Conservation (phyloP, 2,329 filamentous ascomycete genomes). For the Cercospora berteroae region DNA sequence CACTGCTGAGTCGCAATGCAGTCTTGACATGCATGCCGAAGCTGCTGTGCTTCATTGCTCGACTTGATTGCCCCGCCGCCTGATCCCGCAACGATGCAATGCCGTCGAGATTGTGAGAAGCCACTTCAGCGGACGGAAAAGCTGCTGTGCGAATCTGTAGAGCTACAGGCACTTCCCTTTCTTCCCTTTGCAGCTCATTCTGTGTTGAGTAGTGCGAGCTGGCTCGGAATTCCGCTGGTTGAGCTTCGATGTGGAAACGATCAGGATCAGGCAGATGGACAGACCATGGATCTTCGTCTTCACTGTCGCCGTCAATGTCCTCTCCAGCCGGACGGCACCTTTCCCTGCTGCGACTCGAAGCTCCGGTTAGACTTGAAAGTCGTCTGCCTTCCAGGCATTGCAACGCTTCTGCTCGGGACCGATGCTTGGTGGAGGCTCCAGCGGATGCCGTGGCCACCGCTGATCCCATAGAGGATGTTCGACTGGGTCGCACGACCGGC, state of each 20-base stretch:
- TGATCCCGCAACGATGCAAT: background rate
- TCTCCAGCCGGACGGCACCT: background rate
- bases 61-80: background rate
- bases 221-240: background rate
- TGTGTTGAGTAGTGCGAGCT: background rate
- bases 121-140: background rate
- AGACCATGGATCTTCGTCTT: slow-evolving; percentile 7
- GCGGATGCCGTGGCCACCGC: background rate
- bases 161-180: background rate
- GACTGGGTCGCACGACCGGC: background rate
- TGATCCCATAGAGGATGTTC: slow-evolving; percentile 1
- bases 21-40: background rate
- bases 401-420: slow-evolving; percentile 9
- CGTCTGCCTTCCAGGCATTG: slow-evolving; percentile 8
- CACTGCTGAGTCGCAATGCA: slow-evolving; percentile 4
- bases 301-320: background rate
- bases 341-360: background rate
- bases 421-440: slow-evolving; percentile 6
- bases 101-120: background rate
- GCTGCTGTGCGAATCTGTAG: background rate
- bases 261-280: background rate
- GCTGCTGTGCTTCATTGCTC: background rate
- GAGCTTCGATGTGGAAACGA: background rate
- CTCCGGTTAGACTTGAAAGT: background rate
- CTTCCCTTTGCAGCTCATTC: background rate